Evolutionary conservation across 2,329 filamentous ascomycete species (phyloP).

Genomic region (Hyphodiscus sp.): DNA sequence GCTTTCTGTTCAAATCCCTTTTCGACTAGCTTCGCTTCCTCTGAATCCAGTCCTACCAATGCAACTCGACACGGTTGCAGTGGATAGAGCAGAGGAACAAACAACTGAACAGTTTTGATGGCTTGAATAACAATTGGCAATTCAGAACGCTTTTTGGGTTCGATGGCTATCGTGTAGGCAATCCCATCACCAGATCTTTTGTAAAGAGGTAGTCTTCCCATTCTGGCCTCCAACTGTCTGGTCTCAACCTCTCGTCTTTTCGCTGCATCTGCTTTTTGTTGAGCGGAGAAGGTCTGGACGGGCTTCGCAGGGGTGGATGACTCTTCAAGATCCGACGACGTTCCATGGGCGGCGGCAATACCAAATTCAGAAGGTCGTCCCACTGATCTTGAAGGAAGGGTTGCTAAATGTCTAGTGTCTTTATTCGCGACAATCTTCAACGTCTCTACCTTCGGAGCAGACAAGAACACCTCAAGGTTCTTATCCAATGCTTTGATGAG

Average conservation of each 20-base stretch:
- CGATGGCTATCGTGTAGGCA: constrained; percentile 63
- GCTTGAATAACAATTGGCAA: constrained; percentile 55
- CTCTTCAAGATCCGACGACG: constrained; percentile 1
- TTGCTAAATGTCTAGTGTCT: constrained; percentile 29
- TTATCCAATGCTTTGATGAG: constrained; percentile 66
- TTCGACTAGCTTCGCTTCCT: constrained; percentile 57
- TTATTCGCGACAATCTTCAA: constrained; percentile 49
- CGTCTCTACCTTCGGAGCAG: constrained; percentile 64
- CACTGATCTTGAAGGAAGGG: constrained; percentile 20
- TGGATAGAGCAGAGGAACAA: constrained; percentile 66
- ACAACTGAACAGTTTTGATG: constrained; percentile 58
- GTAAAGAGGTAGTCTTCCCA: constrained; percentile 61
- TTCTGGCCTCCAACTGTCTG: constrained; percentile 67
- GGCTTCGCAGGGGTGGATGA: constrained; percentile 11
- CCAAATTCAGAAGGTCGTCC: constrained; percentile 10
- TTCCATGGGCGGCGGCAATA: neutral
- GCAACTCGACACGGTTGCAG: constrained; percentile 60
- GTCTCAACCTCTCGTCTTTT: constrained; percentile 58
- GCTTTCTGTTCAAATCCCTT: constrained; percentile 56
- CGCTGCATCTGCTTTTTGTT: constrained; percentile 57
- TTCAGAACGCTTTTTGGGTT: constrained; percentile 53
- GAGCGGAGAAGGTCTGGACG: constrained; percentile 40
- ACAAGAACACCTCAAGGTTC: constrained; percentile 63
- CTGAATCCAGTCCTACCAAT: constrained; percentile 55
- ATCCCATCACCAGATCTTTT: constrained; percentile 63